Conservation (phyloP, 129 eudicot species). For the Rutidosis leptorrhynchoides region DNA sequence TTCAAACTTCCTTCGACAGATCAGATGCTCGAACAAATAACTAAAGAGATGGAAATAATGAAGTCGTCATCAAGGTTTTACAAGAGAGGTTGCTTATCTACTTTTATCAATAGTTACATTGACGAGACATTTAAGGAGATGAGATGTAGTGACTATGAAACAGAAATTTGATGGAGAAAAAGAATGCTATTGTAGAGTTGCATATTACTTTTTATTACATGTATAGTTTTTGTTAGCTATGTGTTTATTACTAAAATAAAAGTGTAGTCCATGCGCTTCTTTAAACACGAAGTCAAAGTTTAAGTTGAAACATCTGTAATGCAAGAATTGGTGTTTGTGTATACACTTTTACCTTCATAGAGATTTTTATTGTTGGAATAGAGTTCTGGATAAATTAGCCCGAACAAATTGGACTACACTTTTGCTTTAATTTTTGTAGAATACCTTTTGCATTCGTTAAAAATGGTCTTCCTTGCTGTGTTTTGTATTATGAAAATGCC, state of each 20-base stretch:
- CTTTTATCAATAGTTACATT: slow-evolving; percentile 75
- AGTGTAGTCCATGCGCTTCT: background rate
- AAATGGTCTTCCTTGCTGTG: too few relatives aligned
- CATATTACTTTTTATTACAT: background rate
- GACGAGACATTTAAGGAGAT: slow-evolving; percentile 84
- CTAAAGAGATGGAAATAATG: slow-evolving; percentile 73
- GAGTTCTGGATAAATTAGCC: background rate
- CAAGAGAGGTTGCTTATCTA: slow-evolving; percentile 85
- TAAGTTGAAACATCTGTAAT: background rate
- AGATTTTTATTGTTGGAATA: background rate
- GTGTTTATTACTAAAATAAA: background rate
- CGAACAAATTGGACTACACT: too few relatives aligned
- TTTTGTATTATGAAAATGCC: background rate
- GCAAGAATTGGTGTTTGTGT: too few relatives aligned
- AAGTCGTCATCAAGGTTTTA: slow-evolving; percentile 73
- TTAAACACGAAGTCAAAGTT: too few relatives aligned
- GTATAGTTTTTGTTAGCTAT: background rate
- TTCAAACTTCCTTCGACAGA: slow-evolving; percentile 73
- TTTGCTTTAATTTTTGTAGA: too few relatives aligned
- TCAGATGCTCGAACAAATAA: slow-evolving; percentile 63
- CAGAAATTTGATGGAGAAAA: background rate
- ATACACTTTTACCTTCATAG: background rate
- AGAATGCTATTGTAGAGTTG: background rate
- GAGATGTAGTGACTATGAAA: slow-evolving; percentile 42
- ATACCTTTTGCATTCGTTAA: too few relatives aligned